Conservation (phyloP, 371 early-diverging fungal species). For the Sporodiniella umbellata region DNA sequence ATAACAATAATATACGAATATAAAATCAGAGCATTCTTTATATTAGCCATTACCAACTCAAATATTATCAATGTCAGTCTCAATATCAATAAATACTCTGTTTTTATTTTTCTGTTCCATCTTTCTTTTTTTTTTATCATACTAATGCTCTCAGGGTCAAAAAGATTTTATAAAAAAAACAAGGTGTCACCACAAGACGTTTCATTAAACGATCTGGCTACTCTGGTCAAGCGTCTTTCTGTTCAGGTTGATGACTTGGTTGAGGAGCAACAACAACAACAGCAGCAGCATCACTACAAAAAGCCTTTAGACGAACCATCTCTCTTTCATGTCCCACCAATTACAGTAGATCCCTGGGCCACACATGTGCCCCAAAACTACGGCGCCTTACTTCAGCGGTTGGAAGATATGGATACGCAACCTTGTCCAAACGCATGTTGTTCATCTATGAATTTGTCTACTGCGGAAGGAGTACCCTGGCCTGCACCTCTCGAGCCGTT, state of each 20-base stretch:
- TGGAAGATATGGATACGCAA: constrained; percentile 16
- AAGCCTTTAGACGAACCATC: background rate
- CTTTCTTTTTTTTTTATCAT: background rate
- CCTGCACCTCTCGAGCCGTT: constrained; percentile 22
- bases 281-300: constrained; percentile 1
- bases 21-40: background rate
- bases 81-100: constrained; percentile 1
- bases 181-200: constrained; percentile 10
- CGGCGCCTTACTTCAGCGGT: constrained; percentile 18
- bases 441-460: constrained; percentile 6
- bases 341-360: constrained; percentile 30
- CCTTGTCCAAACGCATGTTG: constrained; percentile 13
- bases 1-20: too few species aligned
- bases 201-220: constrained; percentile 18
- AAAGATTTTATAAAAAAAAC: constrained; percentile 3
- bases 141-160: background rate
- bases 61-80: constrained; percentile 1
- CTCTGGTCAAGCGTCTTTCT: constrained; percentile 20
- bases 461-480: constrained; percentile 28
- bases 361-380: constrained; percentile 27
- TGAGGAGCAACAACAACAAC: background rate
- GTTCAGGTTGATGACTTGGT: constrained; percentile 27
- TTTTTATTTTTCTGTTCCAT: background rate
- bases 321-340: background rate
- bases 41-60: background rate